These are phyloP conservation scores for Nicotiana noctiflora DNA, from an alignment of 257 asterid genomes.

Conservation along the genomic window DNA sequence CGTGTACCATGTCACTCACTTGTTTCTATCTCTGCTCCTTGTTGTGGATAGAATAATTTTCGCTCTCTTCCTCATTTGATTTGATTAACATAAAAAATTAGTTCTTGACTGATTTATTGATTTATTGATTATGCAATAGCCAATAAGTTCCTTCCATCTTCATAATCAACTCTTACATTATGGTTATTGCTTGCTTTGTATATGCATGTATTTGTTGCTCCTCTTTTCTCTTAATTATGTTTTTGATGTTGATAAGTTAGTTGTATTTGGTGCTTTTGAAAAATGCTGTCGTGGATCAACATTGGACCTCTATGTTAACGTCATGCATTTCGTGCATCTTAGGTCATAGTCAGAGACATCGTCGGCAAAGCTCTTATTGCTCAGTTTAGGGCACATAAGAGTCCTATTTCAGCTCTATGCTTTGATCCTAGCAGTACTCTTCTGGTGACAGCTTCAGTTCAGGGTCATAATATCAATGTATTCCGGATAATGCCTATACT, in stretches of 20 bases:
- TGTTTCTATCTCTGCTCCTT: neutral
- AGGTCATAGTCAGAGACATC: conserved; percentile 88
- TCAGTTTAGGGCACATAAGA: conserved; percentile 85
- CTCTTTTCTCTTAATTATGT: neutral
- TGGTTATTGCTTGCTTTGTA: neutral
- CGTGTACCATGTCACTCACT: neutral
- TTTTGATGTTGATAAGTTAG: neutral
- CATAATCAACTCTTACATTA: neutral
- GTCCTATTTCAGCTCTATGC: conserved; percentile 56
- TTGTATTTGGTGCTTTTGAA: neutral
- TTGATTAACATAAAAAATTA: neutral
- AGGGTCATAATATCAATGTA: conserved; percentile 70
- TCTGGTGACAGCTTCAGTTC: conserved; percentile 80
- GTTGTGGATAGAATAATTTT: neutral
- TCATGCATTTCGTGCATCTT: conserved; percentile 16
- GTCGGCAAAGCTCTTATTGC: conserved; percentile 59
- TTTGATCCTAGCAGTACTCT: conserved; percentile 44
- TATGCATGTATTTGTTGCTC: neutral
- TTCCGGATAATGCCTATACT: conserved; percentile 50
- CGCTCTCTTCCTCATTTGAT: neutral
- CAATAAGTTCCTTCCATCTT: neutral
- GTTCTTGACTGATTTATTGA: neutral
- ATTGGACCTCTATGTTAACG: neutral
- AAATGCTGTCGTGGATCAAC: neutral
- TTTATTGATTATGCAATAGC: neutral